Percentiles rank a stretch among this genome's conserved stretches.
These are phyloP conservation scores for Adenanthera pavonina DNA, from an alignment of 306 rosid species.

Conservation along the genomic window DNA sequence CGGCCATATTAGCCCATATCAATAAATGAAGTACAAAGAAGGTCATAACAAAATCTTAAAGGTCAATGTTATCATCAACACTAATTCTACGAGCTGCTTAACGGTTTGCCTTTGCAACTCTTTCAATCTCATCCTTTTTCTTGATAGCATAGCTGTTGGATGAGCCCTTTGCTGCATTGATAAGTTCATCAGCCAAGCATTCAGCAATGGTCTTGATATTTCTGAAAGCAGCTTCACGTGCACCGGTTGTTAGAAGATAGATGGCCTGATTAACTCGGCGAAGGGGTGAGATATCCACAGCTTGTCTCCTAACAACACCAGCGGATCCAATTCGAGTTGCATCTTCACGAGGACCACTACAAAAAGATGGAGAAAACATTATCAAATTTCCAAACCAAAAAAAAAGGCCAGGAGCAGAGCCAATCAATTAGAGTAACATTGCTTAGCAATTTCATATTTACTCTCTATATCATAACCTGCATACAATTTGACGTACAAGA, in stretches of 20 bases:
- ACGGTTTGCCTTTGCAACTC: slow-evolving; percentile 82
- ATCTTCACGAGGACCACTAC: slow-evolving; percentile 78
- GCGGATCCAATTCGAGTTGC: slow-evolving; percentile 76
- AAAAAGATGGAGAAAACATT: background rate
- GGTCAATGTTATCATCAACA: background rate
- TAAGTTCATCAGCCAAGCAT: slow-evolving; percentile 73
- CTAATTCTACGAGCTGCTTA: slow-evolving; percentile 38
- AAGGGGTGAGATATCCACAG: slow-evolving; percentile 73
- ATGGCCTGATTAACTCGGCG: slow-evolving; percentile 73
- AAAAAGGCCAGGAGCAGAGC: background rate
- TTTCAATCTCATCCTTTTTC: slow-evolving; percentile 75
- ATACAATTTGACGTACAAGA: background rate
- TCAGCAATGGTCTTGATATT: slow-evolving; percentile 71
- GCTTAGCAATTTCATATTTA: background rate
- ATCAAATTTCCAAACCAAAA: background rate
- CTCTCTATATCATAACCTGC: background rate
- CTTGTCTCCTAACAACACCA: slow-evolving; percentile 75
- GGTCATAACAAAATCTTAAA: slow-evolving; percentile 33
- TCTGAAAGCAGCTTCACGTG: slow-evolving; percentile 73
- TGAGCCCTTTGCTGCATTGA: slow-evolving; percentile 76
- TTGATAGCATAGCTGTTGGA: slow-evolving; percentile 75
- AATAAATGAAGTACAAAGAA: slow-evolving; percentile 12
- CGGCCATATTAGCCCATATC: background rate
- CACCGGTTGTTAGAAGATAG: slow-evolving; percentile 67
- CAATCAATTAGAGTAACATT: background rate